phyloP scores from a whole-genome alignment of 2,329 filamentous ascomycete genomes.

The Saccharata proteae region DNA sequence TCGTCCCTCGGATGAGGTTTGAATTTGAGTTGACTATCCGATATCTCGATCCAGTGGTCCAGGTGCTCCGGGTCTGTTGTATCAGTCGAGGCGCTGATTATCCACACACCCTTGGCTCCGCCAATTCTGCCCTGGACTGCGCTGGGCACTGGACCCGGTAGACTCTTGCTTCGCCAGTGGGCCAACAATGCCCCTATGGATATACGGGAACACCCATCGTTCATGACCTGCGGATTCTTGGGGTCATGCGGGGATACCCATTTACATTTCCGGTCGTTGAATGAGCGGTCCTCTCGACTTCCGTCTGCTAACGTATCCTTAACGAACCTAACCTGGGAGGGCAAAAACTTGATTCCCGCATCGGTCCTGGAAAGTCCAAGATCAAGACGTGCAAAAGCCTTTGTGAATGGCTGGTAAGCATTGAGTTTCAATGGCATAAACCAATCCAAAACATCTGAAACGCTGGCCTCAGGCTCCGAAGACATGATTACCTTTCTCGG shows the following conservation, averaged over 20 bases:
- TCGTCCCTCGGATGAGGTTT: conserved; percentile 31
- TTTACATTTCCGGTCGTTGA: conserved; percentile 20
- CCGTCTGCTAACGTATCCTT: conserved; percentile 21
- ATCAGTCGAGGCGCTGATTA: conserved; percentile 42
- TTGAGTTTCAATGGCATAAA: conserved; percentile 27
- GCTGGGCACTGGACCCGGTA: conserved; percentile 42
- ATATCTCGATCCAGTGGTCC: conserved; percentile 51
- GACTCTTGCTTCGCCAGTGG: conserved; percentile 39
- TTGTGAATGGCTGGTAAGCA: conserved; percentile 24
- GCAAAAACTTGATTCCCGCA: conserved; percentile 23
- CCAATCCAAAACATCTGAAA: conserved; percentile 26
- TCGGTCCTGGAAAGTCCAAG: conserved; percentile 30
- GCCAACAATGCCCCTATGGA: conserved; percentile 46
- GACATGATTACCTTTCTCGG: background rate
- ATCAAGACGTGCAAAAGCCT: conserved; percentile 31
- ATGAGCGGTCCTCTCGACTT: conserved; percentile 21
- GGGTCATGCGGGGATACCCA: conserved; percentile 15
- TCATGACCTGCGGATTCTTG: conserved; percentile 25
- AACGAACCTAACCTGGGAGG: conserved; percentile 22
- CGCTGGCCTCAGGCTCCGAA: conserved; percentile 8
- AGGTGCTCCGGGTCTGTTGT: conserved; percentile 28
- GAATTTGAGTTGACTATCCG: conserved; percentile 59
- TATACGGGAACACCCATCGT: conserved; percentile 49
- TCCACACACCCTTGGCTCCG: conserved; percentile 66
- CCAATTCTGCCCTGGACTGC: conserved; percentile 59